These are phyloP conservation scores for Penicillium sp. DNA, from an alignment of 2,329 filamentous ascomycete genomes.

Conservation along the genomic window DNA sequence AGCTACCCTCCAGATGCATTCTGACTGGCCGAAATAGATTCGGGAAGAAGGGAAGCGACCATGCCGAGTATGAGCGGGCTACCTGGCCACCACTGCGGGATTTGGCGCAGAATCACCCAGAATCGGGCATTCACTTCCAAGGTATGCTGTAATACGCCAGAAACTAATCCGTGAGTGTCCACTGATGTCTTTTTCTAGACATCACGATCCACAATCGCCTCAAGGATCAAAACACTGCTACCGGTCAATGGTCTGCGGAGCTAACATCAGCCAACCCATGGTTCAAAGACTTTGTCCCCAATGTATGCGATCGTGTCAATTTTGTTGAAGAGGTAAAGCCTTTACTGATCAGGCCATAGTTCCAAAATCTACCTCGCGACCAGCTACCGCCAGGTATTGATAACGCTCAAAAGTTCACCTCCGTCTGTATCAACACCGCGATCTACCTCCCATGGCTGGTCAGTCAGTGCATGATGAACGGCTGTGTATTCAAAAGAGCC, in stretches of 20 bases:
- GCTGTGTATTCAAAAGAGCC: slow-evolving; percentile 6
- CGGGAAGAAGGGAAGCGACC: slow-evolving; percentile 1
- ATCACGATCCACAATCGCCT: slow-evolving; percentile 2
- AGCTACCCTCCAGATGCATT: neutral
- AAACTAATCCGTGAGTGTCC: slow-evolving; percentile 45
- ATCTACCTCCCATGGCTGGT: slow-evolving; percentile 7
- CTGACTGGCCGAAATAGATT: neutral
- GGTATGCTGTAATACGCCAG: slow-evolving; percentile 39
- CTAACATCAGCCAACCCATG: slow-evolving; percentile 3
- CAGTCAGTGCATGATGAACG: neutral
- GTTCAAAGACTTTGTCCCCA: slow-evolving; percentile 5
- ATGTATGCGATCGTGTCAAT: neutral
- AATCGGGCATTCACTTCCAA: slow-evolving; percentile 78
- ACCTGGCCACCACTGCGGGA: slow-evolving; percentile 64
- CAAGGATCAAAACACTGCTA: slow-evolving; percentile 3
- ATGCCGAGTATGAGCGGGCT: slow-evolving; percentile 38
- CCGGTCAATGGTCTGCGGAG: slow-evolving; percentile 5
- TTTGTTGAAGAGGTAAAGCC: neutral
- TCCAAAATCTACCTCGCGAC: neutral
- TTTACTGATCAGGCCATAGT: neutral
- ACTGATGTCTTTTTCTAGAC: slow-evolving; percentile 57
- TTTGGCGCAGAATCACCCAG: slow-evolving; percentile 63
- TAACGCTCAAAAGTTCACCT: slow-evolving; percentile 28
- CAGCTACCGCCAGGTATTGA: slow-evolving; percentile 5
- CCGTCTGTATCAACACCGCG: slow-evolving; percentile 25